Base-by-base conservation (phyloP, 169 alveolate species). In the Ophryocystis elektroscirrha region DNA sequence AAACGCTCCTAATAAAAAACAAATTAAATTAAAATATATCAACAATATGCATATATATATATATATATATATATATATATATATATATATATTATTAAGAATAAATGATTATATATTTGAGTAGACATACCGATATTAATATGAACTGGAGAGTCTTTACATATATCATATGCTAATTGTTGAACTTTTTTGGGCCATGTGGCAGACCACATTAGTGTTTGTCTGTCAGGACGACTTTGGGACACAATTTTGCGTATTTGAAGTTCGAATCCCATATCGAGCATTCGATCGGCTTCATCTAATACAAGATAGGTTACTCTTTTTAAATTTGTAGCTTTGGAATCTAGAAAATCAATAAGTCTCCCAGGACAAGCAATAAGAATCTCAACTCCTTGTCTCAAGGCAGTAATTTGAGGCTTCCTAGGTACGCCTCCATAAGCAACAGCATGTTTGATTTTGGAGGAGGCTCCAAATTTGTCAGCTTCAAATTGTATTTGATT, bases 251-350 rank as follows among this genome's bases (percentile, higher is more conserved):
- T 77, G 61, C 95, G 57, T 39, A 91, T 87, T 67, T 84, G 90
- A 15, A 87, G 87, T 60, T 91, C 98, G 71, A 91, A 91, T 1
- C 98, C 97, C 96, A 91, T 85, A 57, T 91, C 95, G 50, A 91
- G 80, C 98, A 91, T 91, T 51, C 79, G 57, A 65, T 91, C 98
- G 2, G 98, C 98, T 67, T 91, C 98, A 70, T 91, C 98, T 29
- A 91, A 77, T 24, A 87, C 96, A 4, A 35, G 28, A 16, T 2
- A 91, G 15, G 96, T 84, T 20, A 87, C 94, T 37, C 94, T 78
- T 45, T 73, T 67, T 42, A 91, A 73, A 65, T 84, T 84, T 20
- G 91, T 77, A 4, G 61, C 91, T 53, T 55, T 52, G 19, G 69
- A 61, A 61, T 85, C 89, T 30, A 89, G 61, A 55, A 89, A 89